These are phyloP conservation scores for Atalantia buxifolia DNA, from an alignment of 345 rosid species.

Conservation along the genomic window DNA sequence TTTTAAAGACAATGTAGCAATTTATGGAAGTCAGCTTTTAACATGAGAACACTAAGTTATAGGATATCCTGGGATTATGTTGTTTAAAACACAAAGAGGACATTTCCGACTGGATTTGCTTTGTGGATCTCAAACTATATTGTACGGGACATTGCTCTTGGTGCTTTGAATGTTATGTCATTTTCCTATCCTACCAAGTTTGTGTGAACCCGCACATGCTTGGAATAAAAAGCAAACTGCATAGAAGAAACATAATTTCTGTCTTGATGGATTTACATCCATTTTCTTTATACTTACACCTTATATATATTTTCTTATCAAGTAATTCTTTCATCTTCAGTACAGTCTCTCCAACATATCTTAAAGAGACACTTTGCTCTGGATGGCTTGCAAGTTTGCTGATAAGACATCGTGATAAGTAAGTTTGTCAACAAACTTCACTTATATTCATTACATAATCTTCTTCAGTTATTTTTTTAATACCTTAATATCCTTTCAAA, in stretches of 20 bases:
- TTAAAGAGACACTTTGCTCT: conserved; percentile 54
- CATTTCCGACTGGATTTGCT: background rate
- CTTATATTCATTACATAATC: background rate
- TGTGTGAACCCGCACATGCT: background rate
- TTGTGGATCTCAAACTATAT: background rate
- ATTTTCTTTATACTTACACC: background rate
- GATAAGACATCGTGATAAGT: conserved; percentile 47
- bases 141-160: background rate
- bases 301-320: background rate
- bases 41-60: background rate
- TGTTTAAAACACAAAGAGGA: background rate
- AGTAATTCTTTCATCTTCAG: conserved; percentile 32
- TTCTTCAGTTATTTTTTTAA: background rate
- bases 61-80: background rate
- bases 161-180: background rate
- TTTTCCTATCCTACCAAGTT: background rate
- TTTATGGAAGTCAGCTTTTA: background rate
- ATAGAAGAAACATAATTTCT: background rate
- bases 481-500: background rate
- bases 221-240: background rate
- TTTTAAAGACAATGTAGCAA: background rate
- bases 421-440: conserved; percentile 9
- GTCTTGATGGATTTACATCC: background rate
- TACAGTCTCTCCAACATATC: conserved; percentile 60
- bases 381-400: conserved; percentile 57